Evolutionary conservation across 352 stramenopile species (phyloP).

Genomic region (Pythium angustatum): DNA sequence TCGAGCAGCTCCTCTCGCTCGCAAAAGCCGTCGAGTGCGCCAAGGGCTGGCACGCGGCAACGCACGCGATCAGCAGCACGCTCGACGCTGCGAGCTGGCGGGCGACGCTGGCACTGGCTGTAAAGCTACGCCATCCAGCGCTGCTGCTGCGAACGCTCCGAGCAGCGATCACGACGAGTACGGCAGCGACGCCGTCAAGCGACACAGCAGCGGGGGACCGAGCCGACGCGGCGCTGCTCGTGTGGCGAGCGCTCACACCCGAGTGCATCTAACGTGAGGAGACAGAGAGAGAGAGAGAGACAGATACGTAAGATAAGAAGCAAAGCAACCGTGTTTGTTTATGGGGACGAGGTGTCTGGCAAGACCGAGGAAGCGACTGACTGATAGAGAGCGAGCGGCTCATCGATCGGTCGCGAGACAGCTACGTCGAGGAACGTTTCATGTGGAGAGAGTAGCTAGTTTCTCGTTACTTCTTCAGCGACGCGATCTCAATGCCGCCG

Average conservation of each 20-base stretch:
- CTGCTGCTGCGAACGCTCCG: constrained; percentile 39
- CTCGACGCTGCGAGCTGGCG: constrained; percentile 37
- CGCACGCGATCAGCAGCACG: constrained; percentile 31
- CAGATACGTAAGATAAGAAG: no score
- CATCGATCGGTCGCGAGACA: neutral
- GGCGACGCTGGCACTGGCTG: constrained; percentile 30
- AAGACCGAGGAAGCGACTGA: no score
- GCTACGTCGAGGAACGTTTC: neutral
- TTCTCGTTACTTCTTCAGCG: constrained; percentile 26
- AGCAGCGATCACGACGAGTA: constrained; percentile 19
- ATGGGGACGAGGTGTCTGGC: constrained; percentile 2
- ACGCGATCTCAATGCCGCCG: constrained; percentile 53
- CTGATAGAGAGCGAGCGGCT: no score
- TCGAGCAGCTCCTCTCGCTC: constrained; percentile 31
- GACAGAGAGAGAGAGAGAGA: no score
- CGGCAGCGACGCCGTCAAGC: neutral
- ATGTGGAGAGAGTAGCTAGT: no score
- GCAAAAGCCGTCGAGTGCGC: constrained; percentile 26
- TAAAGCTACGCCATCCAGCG: constrained; percentile 35
- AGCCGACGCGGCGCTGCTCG: neutral
- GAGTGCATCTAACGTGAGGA: no score
- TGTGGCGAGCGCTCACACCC: constrained; percentile 17
- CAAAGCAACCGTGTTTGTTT: no score
- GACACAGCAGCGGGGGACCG: neutral
- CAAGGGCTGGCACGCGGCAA: constrained; percentile 44